Conservation (phyloP, 208 protist genomes). For the Leishmania gerbilli region DNA sequence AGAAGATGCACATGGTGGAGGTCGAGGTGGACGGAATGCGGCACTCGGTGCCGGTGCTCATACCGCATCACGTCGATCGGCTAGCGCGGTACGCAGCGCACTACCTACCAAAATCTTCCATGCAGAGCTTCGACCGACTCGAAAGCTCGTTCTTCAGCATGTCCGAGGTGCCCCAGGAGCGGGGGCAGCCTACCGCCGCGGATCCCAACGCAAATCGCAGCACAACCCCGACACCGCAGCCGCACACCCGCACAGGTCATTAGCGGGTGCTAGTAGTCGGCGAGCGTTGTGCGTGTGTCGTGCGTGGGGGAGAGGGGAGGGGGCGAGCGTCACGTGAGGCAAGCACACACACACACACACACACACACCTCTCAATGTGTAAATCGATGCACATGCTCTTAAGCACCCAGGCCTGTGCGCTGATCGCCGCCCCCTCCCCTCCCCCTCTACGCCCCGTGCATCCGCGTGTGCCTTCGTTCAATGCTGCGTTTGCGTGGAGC, state of each 20-base stretch:
- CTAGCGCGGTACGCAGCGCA: slow-evolving; percentile 27
- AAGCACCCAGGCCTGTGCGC: neutral
- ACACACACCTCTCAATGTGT: neutral
- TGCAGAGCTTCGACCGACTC: neutral
- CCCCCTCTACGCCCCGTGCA: neutral
- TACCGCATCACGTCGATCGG: slow-evolving; percentile 47
- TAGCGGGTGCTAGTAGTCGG: neutral
- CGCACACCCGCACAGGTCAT: neutral
- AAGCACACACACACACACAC: too few species aligned
- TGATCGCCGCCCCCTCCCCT: neutral
- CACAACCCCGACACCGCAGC: neutral
- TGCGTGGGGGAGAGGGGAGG: neutral
- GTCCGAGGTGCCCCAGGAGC: neutral
- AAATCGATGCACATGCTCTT: neutral
- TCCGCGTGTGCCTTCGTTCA: neutral
- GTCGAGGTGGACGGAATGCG: slow-evolving; percentile 19
- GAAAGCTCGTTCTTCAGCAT: neutral
- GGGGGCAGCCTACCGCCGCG: slow-evolving; percentile 26
- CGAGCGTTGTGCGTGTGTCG: neutral
- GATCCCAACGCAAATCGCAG: slow-evolving; percentile 11
- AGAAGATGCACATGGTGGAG: slow-evolving; percentile 18
- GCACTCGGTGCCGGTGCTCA: slow-evolving; percentile 28
- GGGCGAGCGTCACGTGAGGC: neutral
- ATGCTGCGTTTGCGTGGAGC: neutral
- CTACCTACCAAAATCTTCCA: slow-evolving; percentile 15